Evolutionary conservation across 495 filamentous ascomycete genomes (phyloP).

Genomic region (Penicillium daleae): DNA sequence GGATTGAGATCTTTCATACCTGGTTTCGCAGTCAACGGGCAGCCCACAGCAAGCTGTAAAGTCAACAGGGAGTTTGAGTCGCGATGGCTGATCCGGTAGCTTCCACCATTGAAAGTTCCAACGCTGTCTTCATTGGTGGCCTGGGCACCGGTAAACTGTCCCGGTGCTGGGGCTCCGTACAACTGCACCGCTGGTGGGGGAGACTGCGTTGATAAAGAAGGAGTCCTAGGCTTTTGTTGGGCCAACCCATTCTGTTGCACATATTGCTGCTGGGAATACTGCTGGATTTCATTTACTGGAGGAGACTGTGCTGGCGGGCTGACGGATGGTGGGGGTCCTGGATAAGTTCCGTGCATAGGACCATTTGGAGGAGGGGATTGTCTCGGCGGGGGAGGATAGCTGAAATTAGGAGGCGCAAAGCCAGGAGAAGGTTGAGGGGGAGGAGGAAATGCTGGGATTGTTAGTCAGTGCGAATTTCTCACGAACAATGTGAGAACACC

Average conservation of each 20-base stretch:
- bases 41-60: constrained; percentile 85
- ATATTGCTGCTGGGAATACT: constrained; percentile 4
- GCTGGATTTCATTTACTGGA: constrained; percentile 4
- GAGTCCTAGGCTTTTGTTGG: constrained; percentile 8
- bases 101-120: constrained; percentile 95
- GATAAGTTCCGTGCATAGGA: constrained; percentile 12
- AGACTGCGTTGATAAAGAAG: constrained; percentile 17
- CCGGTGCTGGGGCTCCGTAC: constrained; percentile 53
- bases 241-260: constrained; percentile 10
- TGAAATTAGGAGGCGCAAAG: constrained; percentile 40
- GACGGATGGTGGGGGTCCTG: constrained; percentile 24
- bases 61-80: constrained; percentile 91
- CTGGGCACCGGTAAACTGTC: constrained; percentile 62
- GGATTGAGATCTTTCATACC: constrained; percentile 52
- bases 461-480: not conserved
- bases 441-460: constrained; percentile 21
- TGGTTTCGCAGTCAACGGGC: constrained; percentile 79
- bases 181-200: constrained; percentile 17
- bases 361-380: constrained; percentile 21
- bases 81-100: constrained; percentile 89
- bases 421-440: constrained; percentile 24
- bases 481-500: not conserved
- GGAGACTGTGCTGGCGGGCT: constrained; percentile 21
- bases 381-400: constrained; percentile 44
- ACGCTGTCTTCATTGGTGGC: constrained; percentile 72